Evolutionary conservation across 768 basidiomycete species (phyloP), one percentile per base, ranked within the genome.

Genomic region (Podaxis rugospora): DNA sequence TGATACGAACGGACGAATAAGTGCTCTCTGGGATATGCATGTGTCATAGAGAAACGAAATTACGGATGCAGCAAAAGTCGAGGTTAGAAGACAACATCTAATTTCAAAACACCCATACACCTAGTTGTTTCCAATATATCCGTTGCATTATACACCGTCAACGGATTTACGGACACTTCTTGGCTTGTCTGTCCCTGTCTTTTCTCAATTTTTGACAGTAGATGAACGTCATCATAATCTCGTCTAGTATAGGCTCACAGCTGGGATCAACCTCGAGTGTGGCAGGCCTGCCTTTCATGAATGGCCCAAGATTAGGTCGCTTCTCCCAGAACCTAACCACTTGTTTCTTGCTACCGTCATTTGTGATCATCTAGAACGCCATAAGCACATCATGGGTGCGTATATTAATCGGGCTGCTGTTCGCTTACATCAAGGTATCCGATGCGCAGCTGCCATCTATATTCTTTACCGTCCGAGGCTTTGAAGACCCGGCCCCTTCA

Each of bases 211-310:
- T 69, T 50, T 72, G 70, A 47, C 71, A 59, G 53, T 70, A 75
- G 11, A 70, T 65, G 27, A 74, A 73, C 1, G 74, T 75, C 50
- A 73, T 49, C 13, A 74, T 21, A 37, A 75, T 70, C 27, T 70
- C 51, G 55, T 74, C 73, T 7, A 71, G 11, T 55, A 73, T 71
- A 16, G 68, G 66, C 18, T 66, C 65, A 5, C 69, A 70, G 6
- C 61, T 64, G 0, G 64, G 57, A 42, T 61, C 59, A 2, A 76
- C 64, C 16, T 75, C 75, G 1, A 75, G 66, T 2, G 63, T 66
- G 5, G 70, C 67, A 36, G 61, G 55, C 0, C 56, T 42, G 18
- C 35, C 36, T 47, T 67, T 63, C 13, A 51, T 47, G 23, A 65
- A 7, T 0, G 57, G 21, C 50, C 59, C 55, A n/a, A 66, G n/a